phyloP scores from a whole-genome alignment of 805 yeast genomes.

The Hemisphaericaspora nanyangensis region DNA sequence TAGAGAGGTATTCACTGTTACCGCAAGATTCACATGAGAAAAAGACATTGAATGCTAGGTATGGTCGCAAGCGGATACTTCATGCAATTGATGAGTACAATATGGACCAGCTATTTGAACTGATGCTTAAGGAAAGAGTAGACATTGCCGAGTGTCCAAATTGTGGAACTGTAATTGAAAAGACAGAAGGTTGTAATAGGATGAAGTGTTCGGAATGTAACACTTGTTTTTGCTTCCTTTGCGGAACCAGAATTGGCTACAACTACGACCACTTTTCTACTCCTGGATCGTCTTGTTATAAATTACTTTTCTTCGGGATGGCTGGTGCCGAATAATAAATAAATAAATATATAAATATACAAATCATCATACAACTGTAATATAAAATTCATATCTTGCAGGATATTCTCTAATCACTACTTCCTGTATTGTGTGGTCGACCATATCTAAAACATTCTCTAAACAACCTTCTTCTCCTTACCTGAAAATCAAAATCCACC shows the following conservation, averaged over 20 bases:
- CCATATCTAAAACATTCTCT: conserved; percentile 50
- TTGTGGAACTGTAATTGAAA: conserved; percentile 47
- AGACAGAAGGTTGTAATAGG: conserved; percentile 62
- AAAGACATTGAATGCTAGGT: conserved; percentile 31
- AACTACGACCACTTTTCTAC: conserved; percentile 50
- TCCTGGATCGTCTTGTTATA: conserved; percentile 42
- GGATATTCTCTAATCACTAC: not conserved
- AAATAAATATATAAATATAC: not conserved
- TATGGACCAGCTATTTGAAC: conserved; percentile 46
- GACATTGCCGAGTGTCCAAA: conserved; percentile 50
- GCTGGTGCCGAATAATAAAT: conserved; percentile 18
- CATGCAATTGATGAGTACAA: conserved; percentile 42
- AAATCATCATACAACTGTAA: not conserved
- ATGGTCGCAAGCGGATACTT: conserved; percentile 43
- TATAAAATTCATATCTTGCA: conserved; percentile 2
- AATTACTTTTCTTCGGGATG: conserved; percentile 51
- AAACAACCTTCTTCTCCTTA: conserved; percentile 54
- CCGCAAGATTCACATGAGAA: conserved; percentile 27
- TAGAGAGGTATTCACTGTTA: conserved; percentile 33
- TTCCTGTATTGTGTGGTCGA: conserved; percentile 12
- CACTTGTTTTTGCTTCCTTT: conserved; percentile 50
- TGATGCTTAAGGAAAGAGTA: conserved; percentile 38
- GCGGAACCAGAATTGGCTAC: conserved; percentile 32
- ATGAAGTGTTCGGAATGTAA: conserved; percentile 53
- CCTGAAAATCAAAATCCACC: conserved; percentile 39